These are phyloP conservation scores for Colletotrichum orbiculare DNA, from an alignment of 2,329 filamentous ascomycete species.

Conservation along the genomic window DNA sequence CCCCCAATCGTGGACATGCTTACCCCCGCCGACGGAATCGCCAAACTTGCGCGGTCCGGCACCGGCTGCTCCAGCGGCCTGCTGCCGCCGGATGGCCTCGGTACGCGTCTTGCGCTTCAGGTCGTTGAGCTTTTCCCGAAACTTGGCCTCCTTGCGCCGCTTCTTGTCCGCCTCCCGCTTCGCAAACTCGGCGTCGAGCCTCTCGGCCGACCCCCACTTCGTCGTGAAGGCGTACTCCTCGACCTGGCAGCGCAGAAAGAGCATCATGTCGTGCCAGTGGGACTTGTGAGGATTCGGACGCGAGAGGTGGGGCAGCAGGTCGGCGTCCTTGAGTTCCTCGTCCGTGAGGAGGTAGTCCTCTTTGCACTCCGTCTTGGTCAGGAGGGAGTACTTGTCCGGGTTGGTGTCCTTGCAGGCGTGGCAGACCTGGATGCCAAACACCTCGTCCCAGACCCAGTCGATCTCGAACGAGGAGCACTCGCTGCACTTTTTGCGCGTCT, in stretches of 20 bases:
- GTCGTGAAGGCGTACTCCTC: slow-evolving; percentile 90
- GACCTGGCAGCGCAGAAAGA: slow-evolving; percentile 92
- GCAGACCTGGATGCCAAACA: slow-evolving; percentile 82
- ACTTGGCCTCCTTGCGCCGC: slow-evolving; percentile 88
- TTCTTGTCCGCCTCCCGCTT: slow-evolving; percentile 83
- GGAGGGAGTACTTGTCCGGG: slow-evolving; percentile 91
- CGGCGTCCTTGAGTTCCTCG: slow-evolving; percentile 89
- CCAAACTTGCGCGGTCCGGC: slow-evolving; percentile 74
- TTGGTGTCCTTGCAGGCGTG: slow-evolving; percentile 86
- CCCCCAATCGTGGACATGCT: slow-evolving; percentile 92
- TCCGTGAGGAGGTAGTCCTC: slow-evolving; percentile 94
- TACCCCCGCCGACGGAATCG: slow-evolving; percentile 75
- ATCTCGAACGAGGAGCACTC: slow-evolving; percentile 90
- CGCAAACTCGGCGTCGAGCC: slow-evolving; percentile 89
- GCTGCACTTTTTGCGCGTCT: slow-evolving; percentile 77
- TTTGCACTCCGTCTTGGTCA: slow-evolving; percentile 96
- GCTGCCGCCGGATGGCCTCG: slow-evolving; percentile 84
- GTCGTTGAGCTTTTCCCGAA: slow-evolving; percentile 87
- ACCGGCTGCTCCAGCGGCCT: slow-evolving; percentile 64
- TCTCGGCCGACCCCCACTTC: slow-evolving; percentile 92
- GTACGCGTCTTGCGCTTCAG: slow-evolving; percentile 93
- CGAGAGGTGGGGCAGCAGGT: slow-evolving; percentile 87
- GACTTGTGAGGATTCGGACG: slow-evolving; percentile 95
- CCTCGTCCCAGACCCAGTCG: slow-evolving; percentile 94
- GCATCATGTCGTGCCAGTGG: slow-evolving; percentile 99